Conservation (phyloP, 106 monocot genomes). For the Vanilla planifolia region DNA sequence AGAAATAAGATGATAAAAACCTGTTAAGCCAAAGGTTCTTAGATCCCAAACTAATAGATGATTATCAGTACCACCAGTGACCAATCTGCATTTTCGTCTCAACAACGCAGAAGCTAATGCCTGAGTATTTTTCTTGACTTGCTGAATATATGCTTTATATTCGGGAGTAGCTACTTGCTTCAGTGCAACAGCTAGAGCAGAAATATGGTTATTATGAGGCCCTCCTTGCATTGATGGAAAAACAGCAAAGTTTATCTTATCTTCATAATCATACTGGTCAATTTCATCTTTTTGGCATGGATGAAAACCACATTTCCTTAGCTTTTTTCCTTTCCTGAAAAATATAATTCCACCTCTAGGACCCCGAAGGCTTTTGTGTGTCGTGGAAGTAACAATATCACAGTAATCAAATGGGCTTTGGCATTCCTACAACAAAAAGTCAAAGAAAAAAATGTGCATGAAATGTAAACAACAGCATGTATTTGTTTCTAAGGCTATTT, state of each 20-base stretch:
- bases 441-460: not conserved
- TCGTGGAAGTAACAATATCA: constrained; percentile 95
- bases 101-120: constrained; percentile 77
- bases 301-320: constrained; percentile 32
- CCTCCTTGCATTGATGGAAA: constrained; percentile 97
- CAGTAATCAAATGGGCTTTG: constrained; percentile 84
- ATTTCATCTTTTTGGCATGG: constrained; percentile 45
- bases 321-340: constrained; percentile 73
- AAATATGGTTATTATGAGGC: constrained; percentile 95
- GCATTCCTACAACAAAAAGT: constrained; percentile 57
- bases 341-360: constrained; percentile 96
- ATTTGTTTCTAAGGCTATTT: too few relatives aligned
- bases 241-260: constrained; percentile 86
- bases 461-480: not conserved
- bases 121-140: constrained; percentile 96
- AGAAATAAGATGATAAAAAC: constrained; percentile 18
- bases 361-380: constrained; percentile 93
- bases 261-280: constrained; percentile 84
- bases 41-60: constrained; percentile 97
- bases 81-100: constrained; percentile 87
- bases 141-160: constrained; percentile 91
- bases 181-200: constrained; percentile 81
- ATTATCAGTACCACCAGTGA: constrained; percentile 95
- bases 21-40: constrained; percentile 90
- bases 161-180: constrained; percentile 87